Percentiles rank a stretch among this genome's conserved stretches.
phyloP scores from a whole-genome alignment of 164 flowering plant species.

The Paratinospora sagittata region DNA sequence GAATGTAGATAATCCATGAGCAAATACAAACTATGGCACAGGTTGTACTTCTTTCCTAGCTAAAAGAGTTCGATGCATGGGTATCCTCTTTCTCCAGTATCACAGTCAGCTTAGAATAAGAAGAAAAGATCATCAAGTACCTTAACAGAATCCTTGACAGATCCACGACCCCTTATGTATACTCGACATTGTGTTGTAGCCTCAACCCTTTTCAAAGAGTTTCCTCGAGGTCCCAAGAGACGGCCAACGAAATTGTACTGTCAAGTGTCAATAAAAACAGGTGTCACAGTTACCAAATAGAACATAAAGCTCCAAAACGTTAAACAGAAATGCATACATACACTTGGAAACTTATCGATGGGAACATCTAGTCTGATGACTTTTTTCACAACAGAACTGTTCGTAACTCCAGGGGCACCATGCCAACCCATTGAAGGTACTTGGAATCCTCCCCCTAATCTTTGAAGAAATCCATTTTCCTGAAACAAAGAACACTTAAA shows the following conservation, averaged over 20 bases:
- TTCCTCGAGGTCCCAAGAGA: slow-evolving; percentile 83
- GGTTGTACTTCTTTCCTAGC: no score
- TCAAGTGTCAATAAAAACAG: slow-evolving; percentile 9
- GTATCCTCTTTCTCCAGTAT: no score
- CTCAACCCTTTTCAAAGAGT: slow-evolving; percentile 83
- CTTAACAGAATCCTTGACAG: slow-evolving; percentile 75
- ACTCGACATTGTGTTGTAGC: slow-evolving; percentile 74
- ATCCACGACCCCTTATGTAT: slow-evolving; percentile 75
- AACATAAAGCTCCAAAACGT: neutral
- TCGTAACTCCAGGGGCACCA: slow-evolving; percentile 49
- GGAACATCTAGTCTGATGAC: slow-evolving; percentile 81
- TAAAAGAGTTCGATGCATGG: no score
- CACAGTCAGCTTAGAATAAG: no score
- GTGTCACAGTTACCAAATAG: neutral
- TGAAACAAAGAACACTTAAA: slow-evolving; percentile 19
- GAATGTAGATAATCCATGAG: no score
- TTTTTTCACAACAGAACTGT: slow-evolving; percentile 53
- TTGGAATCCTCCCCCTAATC: slow-evolving; percentile 48
- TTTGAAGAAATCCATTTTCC: slow-evolving; percentile 56
- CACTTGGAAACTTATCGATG: slow-evolving; percentile 73
- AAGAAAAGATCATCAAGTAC: slow-evolving; percentile 26
- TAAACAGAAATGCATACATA: slow-evolving; percentile 24
- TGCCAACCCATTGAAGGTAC: slow-evolving; percentile 61
- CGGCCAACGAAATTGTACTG: slow-evolving; percentile 93
- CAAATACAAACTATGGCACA: no score